A percentile compares a stretch with the other conserved stretches of the same genome.
phyloP scores from a whole-genome alignment of 1,284 basidiomycete genomes.

The Ganoderma lingzhi region DNA sequence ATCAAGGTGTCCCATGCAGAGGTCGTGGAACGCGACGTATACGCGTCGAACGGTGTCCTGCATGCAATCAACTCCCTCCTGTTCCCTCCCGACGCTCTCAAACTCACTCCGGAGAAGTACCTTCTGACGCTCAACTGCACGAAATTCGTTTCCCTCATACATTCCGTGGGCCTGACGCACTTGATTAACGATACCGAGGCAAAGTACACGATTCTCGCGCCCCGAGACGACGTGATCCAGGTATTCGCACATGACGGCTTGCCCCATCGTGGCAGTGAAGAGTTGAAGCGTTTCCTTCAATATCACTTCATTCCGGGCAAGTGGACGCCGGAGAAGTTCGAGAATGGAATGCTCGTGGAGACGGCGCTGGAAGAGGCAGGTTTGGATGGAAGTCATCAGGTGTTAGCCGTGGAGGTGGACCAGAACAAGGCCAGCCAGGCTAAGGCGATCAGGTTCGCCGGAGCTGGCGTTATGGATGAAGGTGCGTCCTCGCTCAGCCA shows the following conservation, averaged over 20 bases:
- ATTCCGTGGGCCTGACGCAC: slow-evolving; percentile 79
- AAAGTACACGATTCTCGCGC: slow-evolving; percentile 87
- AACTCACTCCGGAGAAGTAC: slow-evolving; percentile 92
- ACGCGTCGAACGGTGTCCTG: slow-evolving; percentile 94
- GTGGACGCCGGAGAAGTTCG: slow-evolving; percentile 74
- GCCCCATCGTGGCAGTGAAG: slow-evolving; percentile 70
- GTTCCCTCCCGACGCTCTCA: slow-evolving; percentile 78
- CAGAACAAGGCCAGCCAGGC: slow-evolving; percentile 55
- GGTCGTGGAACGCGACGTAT: slow-evolving; percentile 80
- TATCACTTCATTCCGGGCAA: slow-evolving; percentile 92
- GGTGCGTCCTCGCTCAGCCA: slow-evolving; percentile 53
- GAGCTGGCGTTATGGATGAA: slow-evolving; percentile 82
- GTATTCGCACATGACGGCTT: slow-evolving; percentile 61
- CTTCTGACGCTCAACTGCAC: slow-evolving; percentile 91
- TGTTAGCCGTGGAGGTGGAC: slow-evolving; percentile 75
- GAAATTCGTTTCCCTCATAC: slow-evolving; percentile 88
- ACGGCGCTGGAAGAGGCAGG: slow-evolving; percentile 79
- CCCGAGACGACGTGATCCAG: slow-evolving; percentile 85
- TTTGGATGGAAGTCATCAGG: slow-evolving; percentile 75
- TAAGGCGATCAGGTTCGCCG: slow-evolving; percentile 77
- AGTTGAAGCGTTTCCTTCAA: slow-evolving; percentile 70
- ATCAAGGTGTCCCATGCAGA: slow-evolving; percentile 72
- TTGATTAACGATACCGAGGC: slow-evolving; percentile 82
- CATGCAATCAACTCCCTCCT: slow-evolving; percentile 90
- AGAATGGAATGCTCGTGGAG: slow-evolving; percentile 78